phyloP scores from a whole-genome alignment of 768 basidiomycete species.

The Leccinellum luteum region DNA sequence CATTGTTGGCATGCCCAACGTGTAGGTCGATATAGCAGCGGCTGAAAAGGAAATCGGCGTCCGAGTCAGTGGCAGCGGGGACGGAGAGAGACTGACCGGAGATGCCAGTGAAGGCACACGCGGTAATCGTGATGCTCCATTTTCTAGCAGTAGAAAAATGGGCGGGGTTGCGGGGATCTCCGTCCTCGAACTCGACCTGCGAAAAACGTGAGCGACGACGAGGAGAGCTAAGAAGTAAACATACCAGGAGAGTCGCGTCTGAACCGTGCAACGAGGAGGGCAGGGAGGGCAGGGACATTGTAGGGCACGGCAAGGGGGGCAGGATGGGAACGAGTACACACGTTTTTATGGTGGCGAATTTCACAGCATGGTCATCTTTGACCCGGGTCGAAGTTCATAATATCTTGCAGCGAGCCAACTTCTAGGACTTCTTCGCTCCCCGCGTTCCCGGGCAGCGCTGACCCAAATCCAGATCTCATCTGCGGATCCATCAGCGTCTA shows the following conservation, averaged over 20 bases:
- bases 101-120: conserved; percentile 34
- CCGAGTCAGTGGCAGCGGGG: neutral
- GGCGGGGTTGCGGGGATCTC: conserved; percentile 40
- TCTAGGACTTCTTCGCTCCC: conserved; percentile 3
- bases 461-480: conserved; percentile 2
- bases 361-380: conserved; percentile 12
- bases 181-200: conserved; percentile 41
- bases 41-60: conserved; percentile 33
- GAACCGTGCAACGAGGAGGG: conserved; percentile 17
- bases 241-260: conserved; percentile 15
- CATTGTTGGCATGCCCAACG: conserved; percentile 58
- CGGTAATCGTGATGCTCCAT: conserved; percentile 40
- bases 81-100: conserved; percentile 23
- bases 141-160: conserved; percentile 39
- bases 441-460: neutral
- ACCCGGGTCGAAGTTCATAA: conserved; percentile 3
- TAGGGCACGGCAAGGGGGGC: neutral
- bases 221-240: neutral
- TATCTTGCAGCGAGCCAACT: neutral
- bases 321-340: neutral
- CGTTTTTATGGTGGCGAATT: conserved; percentile 10
- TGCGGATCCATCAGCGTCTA: conserved; percentile 10
- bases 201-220: conserved; percentile 1
- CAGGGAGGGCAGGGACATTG: conserved; percentile 13
- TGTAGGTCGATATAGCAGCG: conserved; percentile 49